Conservation (phyloP, 129 eudicot genomes). For the Flaveria bidentis region DNA sequence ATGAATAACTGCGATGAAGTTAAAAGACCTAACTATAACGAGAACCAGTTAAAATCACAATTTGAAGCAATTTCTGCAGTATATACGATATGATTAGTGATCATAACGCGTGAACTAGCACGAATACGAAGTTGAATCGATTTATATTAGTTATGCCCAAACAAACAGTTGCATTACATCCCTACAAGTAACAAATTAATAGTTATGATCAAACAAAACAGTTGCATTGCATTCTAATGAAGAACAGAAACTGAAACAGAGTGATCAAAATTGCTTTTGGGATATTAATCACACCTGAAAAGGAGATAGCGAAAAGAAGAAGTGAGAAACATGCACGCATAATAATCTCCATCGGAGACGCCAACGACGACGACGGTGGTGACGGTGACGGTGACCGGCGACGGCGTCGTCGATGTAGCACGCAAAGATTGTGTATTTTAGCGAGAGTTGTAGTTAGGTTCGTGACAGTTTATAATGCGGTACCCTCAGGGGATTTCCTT, state of each 20-base stretch:
- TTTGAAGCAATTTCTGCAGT: too few species aligned
- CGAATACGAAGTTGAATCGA: too few species aligned
- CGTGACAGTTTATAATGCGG: conserved; percentile 30
- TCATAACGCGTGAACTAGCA: too few species aligned
- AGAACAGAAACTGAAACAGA: background rate
- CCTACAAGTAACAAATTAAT: too few species aligned
- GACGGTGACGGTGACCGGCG: too few species aligned
- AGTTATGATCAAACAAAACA: too few species aligned
- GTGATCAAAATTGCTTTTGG: background rate
- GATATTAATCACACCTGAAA: conserved; percentile 24
- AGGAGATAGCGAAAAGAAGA: conserved; percentile 19
- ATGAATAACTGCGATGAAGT: too few species aligned
- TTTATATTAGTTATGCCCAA: too few species aligned
- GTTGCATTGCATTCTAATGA: background rate
- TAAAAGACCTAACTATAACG: too few species aligned
- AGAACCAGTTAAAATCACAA: too few species aligned
- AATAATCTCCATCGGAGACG: conserved; percentile 25
- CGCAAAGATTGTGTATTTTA: conserved; percentile 30
- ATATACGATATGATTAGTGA: too few species aligned
- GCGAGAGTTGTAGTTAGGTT: conserved; percentile 25
- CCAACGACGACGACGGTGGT: background rate
- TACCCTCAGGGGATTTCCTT: conserved; percentile 18
- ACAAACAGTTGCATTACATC: too few species aligned
- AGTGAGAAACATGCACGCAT: conserved; percentile 7
- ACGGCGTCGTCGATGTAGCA: conserved; percentile 20